Percentiles rank a stretch among this genome's conserved stretches.
phyloP scores from a whole-genome alignment of 345 rosid species.

The Orychophragmus violaceus region DNA sequence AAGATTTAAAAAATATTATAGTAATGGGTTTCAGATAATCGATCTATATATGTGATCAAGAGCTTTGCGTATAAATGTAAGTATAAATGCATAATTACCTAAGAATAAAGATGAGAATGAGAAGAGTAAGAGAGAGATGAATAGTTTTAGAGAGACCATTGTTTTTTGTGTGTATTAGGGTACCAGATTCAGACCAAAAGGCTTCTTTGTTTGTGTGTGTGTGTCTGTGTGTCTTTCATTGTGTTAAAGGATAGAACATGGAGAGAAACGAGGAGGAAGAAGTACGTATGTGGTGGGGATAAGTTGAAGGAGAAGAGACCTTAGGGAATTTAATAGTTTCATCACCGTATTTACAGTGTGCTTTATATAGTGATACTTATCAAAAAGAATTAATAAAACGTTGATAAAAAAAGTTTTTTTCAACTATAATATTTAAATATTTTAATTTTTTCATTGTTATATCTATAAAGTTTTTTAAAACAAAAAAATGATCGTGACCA shows the following conservation, averaged over 20 bases:
- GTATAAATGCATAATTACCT: slow-evolving; percentile 1
- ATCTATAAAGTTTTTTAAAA: no score
- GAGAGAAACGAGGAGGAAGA: slow-evolving; percentile 22
- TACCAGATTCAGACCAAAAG: slow-evolving; percentile 6
- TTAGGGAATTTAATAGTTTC: background rate
- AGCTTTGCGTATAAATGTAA: background rate
- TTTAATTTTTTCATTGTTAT: no score
- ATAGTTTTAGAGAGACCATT: slow-evolving; percentile 6
- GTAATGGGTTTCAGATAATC: background rate
- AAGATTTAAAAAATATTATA: slow-evolving; percentile 4
- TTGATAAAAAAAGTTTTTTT: background rate
- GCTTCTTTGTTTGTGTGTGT: background rate
- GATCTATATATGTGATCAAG: background rate
- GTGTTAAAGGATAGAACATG: slow-evolving; percentile 2
- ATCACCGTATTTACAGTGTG: background rate
- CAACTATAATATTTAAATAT: no score
- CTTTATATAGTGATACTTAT: background rate
- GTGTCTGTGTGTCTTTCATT: background rate
- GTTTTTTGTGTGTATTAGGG: background rate
- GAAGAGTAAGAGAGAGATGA: slow-evolving; percentile 6
- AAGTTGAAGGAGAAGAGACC: slow-evolving; percentile 1
- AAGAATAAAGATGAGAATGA: background rate
- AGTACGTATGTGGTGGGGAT: slow-evolving; percentile 16
- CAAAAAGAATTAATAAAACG: background rate
- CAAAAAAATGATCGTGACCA: background rate